phyloP scores from a whole-genome alignment of 805 yeast species.

The Kluyveromyces nonfermentans region DNA sequence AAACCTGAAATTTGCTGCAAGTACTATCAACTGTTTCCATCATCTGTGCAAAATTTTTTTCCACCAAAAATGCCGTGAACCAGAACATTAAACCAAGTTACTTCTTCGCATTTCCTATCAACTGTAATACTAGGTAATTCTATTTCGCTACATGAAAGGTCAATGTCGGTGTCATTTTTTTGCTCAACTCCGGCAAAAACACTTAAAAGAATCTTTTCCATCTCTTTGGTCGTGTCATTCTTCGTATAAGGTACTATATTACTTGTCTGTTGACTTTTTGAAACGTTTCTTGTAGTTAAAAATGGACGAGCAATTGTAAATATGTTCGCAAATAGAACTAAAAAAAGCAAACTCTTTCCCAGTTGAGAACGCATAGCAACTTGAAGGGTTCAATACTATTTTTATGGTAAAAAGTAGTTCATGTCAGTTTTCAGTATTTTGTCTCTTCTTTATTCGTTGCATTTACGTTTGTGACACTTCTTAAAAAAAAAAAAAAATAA shows the following conservation, averaged over 20 bases:
- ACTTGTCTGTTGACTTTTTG: not conserved
- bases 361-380: not conserved
- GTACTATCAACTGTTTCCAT: not conserved
- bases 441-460: not conserved
- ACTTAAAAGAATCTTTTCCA: not conserved
- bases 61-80: constrained; percentile 43
- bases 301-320: not conserved
- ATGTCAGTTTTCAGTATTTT: not conserved
- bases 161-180: not conserved
- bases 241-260: not conserved
- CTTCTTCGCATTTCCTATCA: constrained; percentile 33
- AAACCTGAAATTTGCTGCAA: too few relatives aligned
- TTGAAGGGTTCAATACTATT: too few relatives aligned
- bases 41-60: constrained; percentile 24
- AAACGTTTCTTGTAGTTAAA: not conserved
- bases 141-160: not conserved
- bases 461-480: not conserved
- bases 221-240: not conserved
- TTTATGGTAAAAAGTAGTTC: not conserved
- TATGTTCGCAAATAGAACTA: not conserved
- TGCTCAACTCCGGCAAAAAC: not conserved
- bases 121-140: not conserved
- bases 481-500: too few relatives aligned
- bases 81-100: constrained; percentile 45
- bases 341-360: not conserved